These are phyloP conservation scores for Limnanthes douglasii DNA, from an alignment of 345 rosid species.

Conservation along the genomic window DNA sequence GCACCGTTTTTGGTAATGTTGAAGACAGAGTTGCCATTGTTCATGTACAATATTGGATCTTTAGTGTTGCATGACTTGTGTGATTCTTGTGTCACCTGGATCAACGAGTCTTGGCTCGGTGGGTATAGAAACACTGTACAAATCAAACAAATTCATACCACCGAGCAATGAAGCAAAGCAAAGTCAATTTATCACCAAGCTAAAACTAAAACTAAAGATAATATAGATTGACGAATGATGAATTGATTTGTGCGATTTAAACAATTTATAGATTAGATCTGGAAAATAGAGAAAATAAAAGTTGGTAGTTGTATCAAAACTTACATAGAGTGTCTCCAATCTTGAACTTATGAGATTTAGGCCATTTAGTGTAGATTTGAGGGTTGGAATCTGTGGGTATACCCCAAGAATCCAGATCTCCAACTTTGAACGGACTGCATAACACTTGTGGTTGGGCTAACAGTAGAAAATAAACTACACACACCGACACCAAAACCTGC, in stretches of 20 bases:
- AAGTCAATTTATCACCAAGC: too few relatives aligned
- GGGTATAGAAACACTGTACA: constrained; percentile 93
- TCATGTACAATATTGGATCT: constrained; percentile 77
- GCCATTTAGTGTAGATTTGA: constrained; percentile 55
- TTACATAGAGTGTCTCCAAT: constrained; percentile 79
- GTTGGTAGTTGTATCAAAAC: constrained; percentile 5
- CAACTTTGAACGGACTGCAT: constrained; percentile 46
- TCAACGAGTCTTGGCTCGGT: constrained; percentile 90
- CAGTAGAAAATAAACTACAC: constrained; percentile 22
- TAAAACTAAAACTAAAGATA: too few relatives aligned
- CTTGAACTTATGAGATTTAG: constrained; percentile 41
- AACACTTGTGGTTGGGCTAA: constrained; percentile 30
- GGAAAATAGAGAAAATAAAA: background rate
- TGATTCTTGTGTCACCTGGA: constrained; percentile 51
- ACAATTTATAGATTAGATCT: background rate
- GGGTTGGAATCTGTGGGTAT: constrained; percentile 50
- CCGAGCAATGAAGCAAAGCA: background rate
- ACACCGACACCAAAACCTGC: constrained; percentile 8
- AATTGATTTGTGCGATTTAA: too few relatives aligned
- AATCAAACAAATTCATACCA: too few relatives aligned
- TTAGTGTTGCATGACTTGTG: constrained; percentile 59
- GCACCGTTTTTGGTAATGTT: constrained; percentile 55
- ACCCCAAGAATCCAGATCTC: constrained; percentile 83
- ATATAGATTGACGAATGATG: too few relatives aligned
- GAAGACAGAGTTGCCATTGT: constrained; percentile 87